Base-by-base conservation (phyloP, 129 eudicot species). In the Escallonia herrerae region DNA sequence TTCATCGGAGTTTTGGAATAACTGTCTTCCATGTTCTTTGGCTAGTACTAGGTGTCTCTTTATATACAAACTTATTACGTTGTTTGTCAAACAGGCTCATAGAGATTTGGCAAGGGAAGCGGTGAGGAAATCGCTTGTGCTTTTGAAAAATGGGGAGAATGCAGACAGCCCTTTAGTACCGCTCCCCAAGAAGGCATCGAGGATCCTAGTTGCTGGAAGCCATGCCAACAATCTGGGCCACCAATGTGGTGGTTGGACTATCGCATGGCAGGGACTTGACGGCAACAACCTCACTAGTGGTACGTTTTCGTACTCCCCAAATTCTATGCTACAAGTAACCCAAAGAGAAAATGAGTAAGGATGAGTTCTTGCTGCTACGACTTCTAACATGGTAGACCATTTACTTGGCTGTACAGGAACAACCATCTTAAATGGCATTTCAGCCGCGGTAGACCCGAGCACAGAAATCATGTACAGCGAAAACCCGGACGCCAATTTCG, bases 161-260 rank as follows among this genome's bases (percentile, higher is more conserved):
- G 33, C 33, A 22, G 33, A 22, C 33, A 22, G 33, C 33, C 33
- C 33, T 22, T 22, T 22, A 22, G 1, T 22, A 22, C 33, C 33
- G 1, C 33, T 22, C 33, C 33, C 33, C 33, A 22, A 22, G 33
- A 22, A 22, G 33, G 33, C 33, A 22, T 22, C 33, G 1, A 22
- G 33, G 33, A 22, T 22, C 33, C 33, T 62, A 11, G 65, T 62
- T 43, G 65, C 65, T 14, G 65, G 65, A 3, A 40, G 48, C 4
- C 65, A 62, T n/a, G 65, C 65, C 9, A 12, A 62, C 13, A 62
- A 62, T 62, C 4, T 62, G 44, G 65, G 65, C 4, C 14, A 62
- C 40, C 65, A 62, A 7, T 62, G 65, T 8, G 65, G 65, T 43
- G 65, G 65, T 7, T 62, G 65, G 65, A 62, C 65, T 8, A 62